These are phyloP conservation scores for Puccinia coronata DNA, from an alignment of 1,284 basidiomycete genomes.

Conservation along the genomic window DNA sequence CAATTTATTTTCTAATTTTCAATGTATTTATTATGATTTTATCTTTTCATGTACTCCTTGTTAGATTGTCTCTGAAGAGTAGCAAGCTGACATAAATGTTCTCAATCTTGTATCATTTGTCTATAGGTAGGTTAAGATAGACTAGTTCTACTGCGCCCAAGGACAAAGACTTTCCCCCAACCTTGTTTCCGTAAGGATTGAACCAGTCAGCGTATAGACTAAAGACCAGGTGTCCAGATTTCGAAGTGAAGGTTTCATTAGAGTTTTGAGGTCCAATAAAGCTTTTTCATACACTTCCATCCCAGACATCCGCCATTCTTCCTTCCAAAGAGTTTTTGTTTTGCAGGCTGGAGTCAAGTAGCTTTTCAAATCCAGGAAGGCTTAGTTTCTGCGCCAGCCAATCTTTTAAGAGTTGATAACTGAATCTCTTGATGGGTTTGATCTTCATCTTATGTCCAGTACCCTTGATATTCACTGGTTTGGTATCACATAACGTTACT, in stretches of 20 bases:
- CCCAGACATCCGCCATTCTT: slow-evolving; percentile 12
- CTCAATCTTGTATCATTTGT: neutral
- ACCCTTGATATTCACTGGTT: neutral
- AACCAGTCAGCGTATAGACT: slow-evolving; percentile 24
- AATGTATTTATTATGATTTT: too few relatives aligned
- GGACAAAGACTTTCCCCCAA: neutral
- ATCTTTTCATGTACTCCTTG: too few relatives aligned
- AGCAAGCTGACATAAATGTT: too few relatives aligned
- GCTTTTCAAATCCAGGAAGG: neutral
- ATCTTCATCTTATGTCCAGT: neutral
- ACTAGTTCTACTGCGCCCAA: neutral
- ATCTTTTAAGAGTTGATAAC: neutral
- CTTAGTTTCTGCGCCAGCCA: neutral
- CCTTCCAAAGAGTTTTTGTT: neutral
- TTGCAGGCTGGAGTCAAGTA: neutral
- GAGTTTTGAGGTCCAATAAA: neutral
- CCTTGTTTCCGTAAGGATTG: neutral
- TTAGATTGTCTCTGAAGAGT: too few relatives aligned
- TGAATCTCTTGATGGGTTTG: neutral
- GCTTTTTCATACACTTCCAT: slow-evolving; percentile 16
- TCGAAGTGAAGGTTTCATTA: neutral
- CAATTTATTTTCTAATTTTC: too few relatives aligned
- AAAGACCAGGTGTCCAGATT: slow-evolving; percentile 16
- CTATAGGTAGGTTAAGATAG: neutral
- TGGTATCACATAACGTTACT: neutral